Percentiles rank a stretch among this genome's conserved stretches.
These are phyloP conservation scores for Sugiyamaella neomexicana DNA, from an alignment of 1,139 yeast genomes.

Conservation along the genomic window DNA sequence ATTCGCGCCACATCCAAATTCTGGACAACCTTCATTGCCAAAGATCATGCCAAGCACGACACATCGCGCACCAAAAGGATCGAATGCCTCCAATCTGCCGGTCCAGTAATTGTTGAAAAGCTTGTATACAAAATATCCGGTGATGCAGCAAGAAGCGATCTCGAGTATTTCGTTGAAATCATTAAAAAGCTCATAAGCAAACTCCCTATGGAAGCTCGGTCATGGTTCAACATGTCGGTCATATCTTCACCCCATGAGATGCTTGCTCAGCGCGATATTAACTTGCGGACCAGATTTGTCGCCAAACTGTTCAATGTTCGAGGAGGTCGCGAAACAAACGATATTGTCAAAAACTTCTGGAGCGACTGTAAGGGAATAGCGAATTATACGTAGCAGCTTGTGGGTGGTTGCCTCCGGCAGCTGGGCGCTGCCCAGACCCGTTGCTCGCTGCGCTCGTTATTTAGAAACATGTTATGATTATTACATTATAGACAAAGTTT, in stretches of 20 bases:
- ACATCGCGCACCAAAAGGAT: slow-evolving; percentile 34
- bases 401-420: not conserved
- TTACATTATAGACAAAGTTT: not conserved
- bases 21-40: slow-evolving; percentile 59
- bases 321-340: slow-evolving; percentile 61
- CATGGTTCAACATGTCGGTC: slow-evolving; percentile 48
- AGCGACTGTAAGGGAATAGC: slow-evolving; percentile 44
- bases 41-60: slow-evolving; percentile 20
- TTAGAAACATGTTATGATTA: too few relatives aligned
- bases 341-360: slow-evolving; percentile 66
- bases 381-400: slow-evolving; percentile 26
- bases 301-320: slow-evolving; percentile 60
- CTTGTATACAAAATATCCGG: slow-evolving; percentile 39
- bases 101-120: slow-evolving; percentile 31
- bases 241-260: slow-evolving; percentile 39
- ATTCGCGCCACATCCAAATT: slow-evolving; percentile 62
- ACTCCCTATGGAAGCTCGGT: slow-evolving; percentile 50
- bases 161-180: slow-evolving; percentile 58
- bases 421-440: not conserved
- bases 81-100: slow-evolving; percentile 23
- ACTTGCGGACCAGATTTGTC: slow-evolving; percentile 45
- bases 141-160: slow-evolving; percentile 58
- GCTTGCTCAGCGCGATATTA: slow-evolving; percentile 24
- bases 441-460: not conserved
- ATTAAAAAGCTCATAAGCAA: slow-evolving; percentile 56